Base-by-base conservation (phyloP, 805 yeast species). In the Candida broadrunensis region DNA sequence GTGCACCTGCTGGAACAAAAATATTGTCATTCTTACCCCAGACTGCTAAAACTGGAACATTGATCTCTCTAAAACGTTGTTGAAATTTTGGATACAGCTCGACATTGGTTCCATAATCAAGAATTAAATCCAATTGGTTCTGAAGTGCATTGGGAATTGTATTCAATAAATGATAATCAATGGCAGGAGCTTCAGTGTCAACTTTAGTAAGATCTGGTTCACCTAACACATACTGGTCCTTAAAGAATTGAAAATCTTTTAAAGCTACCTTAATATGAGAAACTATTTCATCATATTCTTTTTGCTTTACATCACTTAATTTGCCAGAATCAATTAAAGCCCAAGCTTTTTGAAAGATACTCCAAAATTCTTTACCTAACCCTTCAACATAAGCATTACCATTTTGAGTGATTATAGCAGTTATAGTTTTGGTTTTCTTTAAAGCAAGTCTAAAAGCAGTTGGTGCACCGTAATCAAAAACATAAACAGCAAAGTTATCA, bases 381-480 rank as follows among this genome's bases (percentile, higher is more conserved):
- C 75, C 76, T 37, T 65, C 74, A 7, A 50, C 65, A 42, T 71
- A 71, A 16, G 73, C 73, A 51, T 69, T 72, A 8, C 75, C 75
- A 43, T 69, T 71, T 52, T 71, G 77, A 9, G 61, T 33, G 38
- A 72, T 51, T 29, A 71, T 45, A 4, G 60, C 70, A 4, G 49
- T 37, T 14, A 70, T 53, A 6, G 46, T 41, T 4, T 49, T 43
- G 2, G 73, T 70, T 5, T 51, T 39, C 21, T 49, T 56, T 39
- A 68, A 45, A 4, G 72, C 70, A 19, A 71, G 44, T 38, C 75
- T 57, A 29, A 60, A 54, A 0, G 67, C 75, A 6, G 61, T 60
- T 8, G 76, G 76, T 8, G 74, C 61, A 31, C 77, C 76, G 44
- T 71, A 71, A 46, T 71, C 77, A 46, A 71, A 70, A 17, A 69